Evolutionary conservation across 192 early-diverging fungal genomes (phyloP).

Genomic region (Borealophlyctis nickersoniae): DNA sequence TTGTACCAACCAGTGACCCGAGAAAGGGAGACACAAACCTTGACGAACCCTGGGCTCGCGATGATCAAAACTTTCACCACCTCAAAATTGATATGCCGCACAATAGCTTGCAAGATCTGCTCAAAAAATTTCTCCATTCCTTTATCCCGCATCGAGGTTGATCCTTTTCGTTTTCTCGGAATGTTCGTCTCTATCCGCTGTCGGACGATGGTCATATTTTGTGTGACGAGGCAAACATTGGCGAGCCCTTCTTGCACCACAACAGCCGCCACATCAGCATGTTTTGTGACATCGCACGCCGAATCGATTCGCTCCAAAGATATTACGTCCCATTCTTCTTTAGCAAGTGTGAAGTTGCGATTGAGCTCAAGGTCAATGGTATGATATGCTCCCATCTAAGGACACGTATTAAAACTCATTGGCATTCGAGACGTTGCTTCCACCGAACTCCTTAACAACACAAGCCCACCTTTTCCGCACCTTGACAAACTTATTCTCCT

Average conservation of each 20-base stretch:
- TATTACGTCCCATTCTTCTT: conserved; percentile 92
- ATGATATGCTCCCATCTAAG: conserved; percentile 90
- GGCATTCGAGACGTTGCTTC: no score
- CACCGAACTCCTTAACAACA: no score
- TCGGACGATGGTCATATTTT: conserved; percentile 92
- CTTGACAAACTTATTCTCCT: conserved; percentile 88
- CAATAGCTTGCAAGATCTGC: conserved; percentile 82
- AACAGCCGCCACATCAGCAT: conserved; percentile 90
- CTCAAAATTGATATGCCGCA: conserved; percentile 85
- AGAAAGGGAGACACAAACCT: conserved; percentile 45
- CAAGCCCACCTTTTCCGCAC: conserved; percentile 32
- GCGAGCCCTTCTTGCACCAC: conserved; percentile 81
- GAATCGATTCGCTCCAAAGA: conserved; percentile 83
- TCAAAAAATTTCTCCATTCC: conserved; percentile 76
- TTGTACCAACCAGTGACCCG: no score
- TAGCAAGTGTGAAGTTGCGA: conserved; percentile 81
- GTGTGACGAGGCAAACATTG: conserved; percentile 87
- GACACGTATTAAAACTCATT: no score
- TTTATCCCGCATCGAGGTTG: conserved; percentile 87
- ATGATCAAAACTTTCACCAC: conserved; percentile 94
- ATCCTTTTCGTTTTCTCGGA: conserved; percentile 91
- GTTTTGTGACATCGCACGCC: conserved; percentile 83
- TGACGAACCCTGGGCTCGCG: conserved; percentile 94
- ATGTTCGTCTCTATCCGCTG: conserved; percentile 89
- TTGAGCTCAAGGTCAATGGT: conserved; percentile 91